These are phyloP conservation scores for Sporothrix pallida DNA, from an alignment of 2,329 filamentous ascomycete species.

Conservation along the genomic window DNA sequence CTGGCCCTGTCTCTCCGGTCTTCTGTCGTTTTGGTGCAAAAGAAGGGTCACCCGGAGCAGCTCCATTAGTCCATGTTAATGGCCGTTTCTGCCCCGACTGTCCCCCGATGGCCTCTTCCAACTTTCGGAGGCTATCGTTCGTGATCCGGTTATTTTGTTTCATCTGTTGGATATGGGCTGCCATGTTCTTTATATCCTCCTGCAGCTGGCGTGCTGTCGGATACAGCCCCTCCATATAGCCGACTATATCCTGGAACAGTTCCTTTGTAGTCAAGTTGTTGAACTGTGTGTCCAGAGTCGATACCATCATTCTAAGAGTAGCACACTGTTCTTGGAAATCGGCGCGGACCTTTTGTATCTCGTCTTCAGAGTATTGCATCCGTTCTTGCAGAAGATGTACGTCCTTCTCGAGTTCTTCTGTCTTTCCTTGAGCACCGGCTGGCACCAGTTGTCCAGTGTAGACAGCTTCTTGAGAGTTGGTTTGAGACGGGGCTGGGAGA, in stretches of 20 bases:
- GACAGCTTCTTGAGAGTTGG: no score
- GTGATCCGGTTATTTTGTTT: neutral
- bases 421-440: neutral
- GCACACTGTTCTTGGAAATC: constrained; percentile 43
- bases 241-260: constrained; percentile 51
- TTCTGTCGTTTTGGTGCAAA: constrained; percentile 17
- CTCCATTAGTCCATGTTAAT: neutral
- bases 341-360: constrained; percentile 37
- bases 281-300: constrained; percentile 54
- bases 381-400: constrained; percentile 20
- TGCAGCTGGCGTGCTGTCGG: constrained; percentile 38
- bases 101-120: neutral
- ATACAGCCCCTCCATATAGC: constrained; percentile 45
- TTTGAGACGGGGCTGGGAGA: neutral
- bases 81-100: neutral
- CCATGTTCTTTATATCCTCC: constrained; percentile 31
- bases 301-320: constrained; percentile 47
- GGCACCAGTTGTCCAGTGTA: no score
- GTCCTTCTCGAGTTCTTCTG: neutral
- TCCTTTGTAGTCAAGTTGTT: constrained; percentile 55
- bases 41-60: neutral
- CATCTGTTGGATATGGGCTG: neutral
- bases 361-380: constrained; percentile 13
- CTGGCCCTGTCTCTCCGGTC: neutral
- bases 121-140: neutral